Evolutionary conservation across 176 grass and related monocot species (phyloP), one percentile per base, ranked within the genome.

Genomic region (Aegilops tauschii): DNA sequence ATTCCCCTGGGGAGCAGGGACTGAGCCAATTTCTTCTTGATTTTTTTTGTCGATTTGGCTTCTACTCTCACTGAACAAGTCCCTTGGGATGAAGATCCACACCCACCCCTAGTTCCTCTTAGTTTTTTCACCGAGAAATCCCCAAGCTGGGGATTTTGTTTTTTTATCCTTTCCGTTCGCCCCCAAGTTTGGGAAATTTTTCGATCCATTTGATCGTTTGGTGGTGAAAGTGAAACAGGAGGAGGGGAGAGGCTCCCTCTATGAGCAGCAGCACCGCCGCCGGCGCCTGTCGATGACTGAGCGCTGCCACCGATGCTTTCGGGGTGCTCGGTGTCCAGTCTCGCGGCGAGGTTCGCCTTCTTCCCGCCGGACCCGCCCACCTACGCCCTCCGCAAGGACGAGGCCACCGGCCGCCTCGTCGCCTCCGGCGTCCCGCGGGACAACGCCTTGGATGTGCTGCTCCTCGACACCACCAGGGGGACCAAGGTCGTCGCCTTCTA

Each of bases 271-370:
- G 63, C 71, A 54, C 50, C 16, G 79, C 69, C 90, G 75, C 69
- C 90, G 75, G 73, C 69, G 83, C 80, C 87, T 83, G 91, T 93
- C 94, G 87, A 95, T 95, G 94, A 95, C 81, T 91, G 85, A 82
- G 84, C 40, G 88, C 77, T 88, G 81, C 82, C 86, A 44, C 88
- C 91, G 79, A 93, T 93, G 94, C 91, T 93, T 5, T 91, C 89
- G 89, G 89, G 91, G 94, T 99, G 97, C 90, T 92, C 92, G 88
- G 93, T 99, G 83, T 99, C 97, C 87, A 96, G 91, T 94, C 94
- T 99, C 84, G 97, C 94, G 89, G 97, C 97, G 80, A 89, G 93
- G 84, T 99, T 99, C 85, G 94, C 97, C 66, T 99, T 99, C 92
- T 99, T 99, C 91, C 97, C 97, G 82, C 97, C 97, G 71, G 87